Percentiles rank a stretch among this genome's conserved stretches.
Evolutionary conservation across 73 alveolate genomes (phyloP).

Genomic region (Uronychia setigera): DNA sequence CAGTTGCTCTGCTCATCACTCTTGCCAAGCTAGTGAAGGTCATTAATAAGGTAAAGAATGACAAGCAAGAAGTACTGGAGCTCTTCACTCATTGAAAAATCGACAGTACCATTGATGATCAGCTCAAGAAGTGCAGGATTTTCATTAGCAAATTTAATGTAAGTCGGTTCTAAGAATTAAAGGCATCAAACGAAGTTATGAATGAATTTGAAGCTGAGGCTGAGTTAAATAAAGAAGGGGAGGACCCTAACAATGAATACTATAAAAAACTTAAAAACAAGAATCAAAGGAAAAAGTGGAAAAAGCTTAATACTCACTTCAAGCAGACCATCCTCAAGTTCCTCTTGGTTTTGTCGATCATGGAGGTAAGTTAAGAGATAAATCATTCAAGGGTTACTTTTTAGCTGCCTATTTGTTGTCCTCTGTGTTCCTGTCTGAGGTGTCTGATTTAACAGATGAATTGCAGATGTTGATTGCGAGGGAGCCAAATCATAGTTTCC

Average conservation of each 20-base stretch:
- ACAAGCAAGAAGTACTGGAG: slow-evolving; percentile 49
- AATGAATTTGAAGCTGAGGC: slow-evolving; percentile 49
- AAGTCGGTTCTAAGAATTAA: background rate
- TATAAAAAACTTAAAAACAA: slow-evolving; percentile 26
- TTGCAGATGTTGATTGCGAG: slow-evolving; percentile 20
- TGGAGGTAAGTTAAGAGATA: slow-evolving; percentile 1
- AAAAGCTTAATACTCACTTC: slow-evolving; percentile 32
- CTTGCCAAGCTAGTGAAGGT: slow-evolving; percentile 34
- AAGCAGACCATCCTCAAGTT: slow-evolving; percentile 39
- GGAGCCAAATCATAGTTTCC: slow-evolving; percentile 40
- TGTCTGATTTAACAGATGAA: slow-evolving; percentile 40
- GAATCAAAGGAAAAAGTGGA: slow-evolving; percentile 54
- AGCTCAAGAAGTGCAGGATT: slow-evolving; percentile 36
- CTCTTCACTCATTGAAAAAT: slow-evolving; percentile 37
- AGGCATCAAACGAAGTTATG: slow-evolving; percentile 9
- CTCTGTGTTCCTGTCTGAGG: slow-evolving; percentile 25
- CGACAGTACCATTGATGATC: slow-evolving; percentile 43
- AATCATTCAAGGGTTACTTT: slow-evolving; percentile 26
- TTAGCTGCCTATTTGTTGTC: slow-evolving; percentile 23
- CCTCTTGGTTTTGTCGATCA: slow-evolving; percentile 30
- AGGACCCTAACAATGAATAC: slow-evolving; percentile 44
- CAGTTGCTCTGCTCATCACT: slow-evolving; percentile 31
- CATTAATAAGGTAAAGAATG: slow-evolving; percentile 46
- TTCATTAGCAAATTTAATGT: slow-evolving; percentile 5
- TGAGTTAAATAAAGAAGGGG: slow-evolving; percentile 20